A percentile compares a stretch with the other conserved stretches of the same genome.
Conservation (phyloP, 495 filamentous ascomycete genomes). For the Haplographium delicatum region DNA sequence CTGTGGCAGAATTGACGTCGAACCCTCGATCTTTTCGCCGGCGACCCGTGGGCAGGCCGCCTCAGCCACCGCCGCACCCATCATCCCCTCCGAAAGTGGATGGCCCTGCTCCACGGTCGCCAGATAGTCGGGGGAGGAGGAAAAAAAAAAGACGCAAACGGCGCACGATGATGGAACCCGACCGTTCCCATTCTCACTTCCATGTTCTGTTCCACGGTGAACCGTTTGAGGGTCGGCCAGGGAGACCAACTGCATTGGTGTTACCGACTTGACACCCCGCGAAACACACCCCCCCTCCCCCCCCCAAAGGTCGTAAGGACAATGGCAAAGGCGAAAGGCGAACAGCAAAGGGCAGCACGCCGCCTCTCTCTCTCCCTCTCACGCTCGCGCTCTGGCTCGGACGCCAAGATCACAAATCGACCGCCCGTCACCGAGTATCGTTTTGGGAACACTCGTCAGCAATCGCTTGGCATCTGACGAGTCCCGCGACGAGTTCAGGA, state of each 20-base stretch:
- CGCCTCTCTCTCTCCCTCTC: background rate
- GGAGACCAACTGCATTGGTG: background rate
- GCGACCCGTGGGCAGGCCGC: background rate
- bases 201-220: background rate
- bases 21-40: no score
- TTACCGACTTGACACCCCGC: no score
- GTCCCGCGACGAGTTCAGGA: background rate
- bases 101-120: constrained; percentile 2
- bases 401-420: background rate
- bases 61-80: constrained; percentile 10
- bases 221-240: background rate
- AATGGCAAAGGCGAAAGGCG: no score
- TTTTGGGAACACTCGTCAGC: background rate
- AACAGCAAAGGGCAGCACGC: no score
- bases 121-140: no score
- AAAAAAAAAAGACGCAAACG: no score
- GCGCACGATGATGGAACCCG: no score
- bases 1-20: constrained; percentile 4
- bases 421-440: constrained; percentile 8
- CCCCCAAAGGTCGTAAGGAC: no score
- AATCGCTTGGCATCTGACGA: constrained; percentile 2
- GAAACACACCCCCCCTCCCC: no score
- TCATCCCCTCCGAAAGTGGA: no score
- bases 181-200: background rate
- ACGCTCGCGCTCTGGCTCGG: background rate